Percentiles rank a stretch among this genome's conserved stretches.
Conservation (phyloP, 345 rosid genomes). For the Camelina sativa region DNA sequence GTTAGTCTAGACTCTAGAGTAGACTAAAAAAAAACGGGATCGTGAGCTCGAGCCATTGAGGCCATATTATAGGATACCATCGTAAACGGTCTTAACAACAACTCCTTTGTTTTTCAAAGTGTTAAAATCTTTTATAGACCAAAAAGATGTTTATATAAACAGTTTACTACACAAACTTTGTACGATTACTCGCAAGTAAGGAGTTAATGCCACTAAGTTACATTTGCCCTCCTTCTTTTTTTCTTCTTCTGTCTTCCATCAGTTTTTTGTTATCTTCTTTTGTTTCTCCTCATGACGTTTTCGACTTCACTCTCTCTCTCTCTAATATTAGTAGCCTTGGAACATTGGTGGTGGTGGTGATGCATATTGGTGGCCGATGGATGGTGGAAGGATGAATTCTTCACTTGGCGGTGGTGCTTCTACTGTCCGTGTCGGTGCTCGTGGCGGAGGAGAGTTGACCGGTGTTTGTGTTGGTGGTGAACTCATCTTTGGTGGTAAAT, state of each 20-base stretch:
- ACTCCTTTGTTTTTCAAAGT: slow-evolving; percentile 2
- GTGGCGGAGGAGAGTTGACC: slow-evolving; percentile 32
- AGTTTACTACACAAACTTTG: slow-evolving; percentile 36
- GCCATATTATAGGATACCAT: no score
- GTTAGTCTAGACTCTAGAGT: no score
- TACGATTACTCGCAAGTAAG: not conserved
- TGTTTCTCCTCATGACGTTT: not conserved
- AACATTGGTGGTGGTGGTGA: slow-evolving; percentile 87
- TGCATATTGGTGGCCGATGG: slow-evolving; percentile 62
- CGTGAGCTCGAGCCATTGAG: no score
- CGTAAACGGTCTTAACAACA: not conserved
- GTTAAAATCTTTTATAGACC: slow-evolving; percentile 16
- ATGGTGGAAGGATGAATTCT: slow-evolving; percentile 58
- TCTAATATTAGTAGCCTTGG: slow-evolving; percentile 62
- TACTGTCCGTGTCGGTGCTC: slow-evolving; percentile 17
- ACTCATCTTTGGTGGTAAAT: slow-evolving; percentile 4
- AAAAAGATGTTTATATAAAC: slow-evolving; percentile 35
- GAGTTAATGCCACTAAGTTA: slow-evolving; percentile 36
- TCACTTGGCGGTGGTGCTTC: slow-evolving; percentile 46
- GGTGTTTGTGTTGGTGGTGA: slow-evolving; percentile 41
- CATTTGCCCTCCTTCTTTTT: slow-evolving; percentile 25
- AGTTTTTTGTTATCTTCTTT: not conserved
- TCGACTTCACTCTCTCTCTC: slow-evolving; percentile 5
- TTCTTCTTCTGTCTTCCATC: slow-evolving; percentile 29
- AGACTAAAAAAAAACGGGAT: no score